These are phyloP conservation scores for Alternaria consortialis DNA, from an alignment of 2,329 filamentous ascomycete species.

Conservation along the genomic window DNA sequence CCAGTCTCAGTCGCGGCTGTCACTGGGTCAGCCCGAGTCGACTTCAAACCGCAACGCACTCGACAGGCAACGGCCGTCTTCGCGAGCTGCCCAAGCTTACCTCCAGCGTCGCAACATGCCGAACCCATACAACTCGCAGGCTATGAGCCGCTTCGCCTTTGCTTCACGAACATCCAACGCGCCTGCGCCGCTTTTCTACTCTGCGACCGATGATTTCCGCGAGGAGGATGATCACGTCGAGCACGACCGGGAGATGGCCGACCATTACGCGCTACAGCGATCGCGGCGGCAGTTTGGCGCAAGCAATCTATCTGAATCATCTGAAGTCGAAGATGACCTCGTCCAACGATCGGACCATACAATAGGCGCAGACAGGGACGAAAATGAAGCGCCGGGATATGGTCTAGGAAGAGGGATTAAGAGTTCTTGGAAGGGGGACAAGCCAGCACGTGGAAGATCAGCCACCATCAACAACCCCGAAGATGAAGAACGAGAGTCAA, in stretches of 20 bases:
- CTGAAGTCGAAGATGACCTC: constrained; percentile 79
- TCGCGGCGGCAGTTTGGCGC: constrained; percentile 89
- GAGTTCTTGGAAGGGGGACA: constrained; percentile 66
- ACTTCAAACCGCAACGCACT: constrained; percentile 59
- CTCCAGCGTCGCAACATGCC: constrained; percentile 61
- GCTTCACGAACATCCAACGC: constrained; percentile 77
- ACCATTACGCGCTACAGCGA: constrained; percentile 88
- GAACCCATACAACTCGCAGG: constrained; percentile 78
- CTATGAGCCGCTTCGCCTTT: constrained; percentile 80
- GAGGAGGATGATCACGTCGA: constrained; percentile 95
- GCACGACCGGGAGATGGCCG: constrained; percentile 88
- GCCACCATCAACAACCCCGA: constrained; percentile 44
- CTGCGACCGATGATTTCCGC: constrained; percentile 85
- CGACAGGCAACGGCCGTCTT: constrained; percentile 55
- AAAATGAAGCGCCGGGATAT: constrained; percentile 51
- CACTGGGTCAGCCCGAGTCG: constrained; percentile 67
- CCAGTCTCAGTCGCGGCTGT: constrained; percentile 92
- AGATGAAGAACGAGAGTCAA: constrained; percentile 52
- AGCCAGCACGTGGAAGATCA: constrained; percentile 53
- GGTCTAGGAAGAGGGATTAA: constrained; percentile 61
- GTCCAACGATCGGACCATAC: constrained; percentile 58
- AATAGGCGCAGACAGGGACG: constrained; percentile 58
- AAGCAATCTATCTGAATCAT: constrained; percentile 83
- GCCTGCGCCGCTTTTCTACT: constrained; percentile 94
- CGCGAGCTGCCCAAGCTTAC: constrained; percentile 61